Evolutionary conservation across 805 yeast species (phyloP).

Genomic region (Wickerhamomyces sydowiorum): DNA sequence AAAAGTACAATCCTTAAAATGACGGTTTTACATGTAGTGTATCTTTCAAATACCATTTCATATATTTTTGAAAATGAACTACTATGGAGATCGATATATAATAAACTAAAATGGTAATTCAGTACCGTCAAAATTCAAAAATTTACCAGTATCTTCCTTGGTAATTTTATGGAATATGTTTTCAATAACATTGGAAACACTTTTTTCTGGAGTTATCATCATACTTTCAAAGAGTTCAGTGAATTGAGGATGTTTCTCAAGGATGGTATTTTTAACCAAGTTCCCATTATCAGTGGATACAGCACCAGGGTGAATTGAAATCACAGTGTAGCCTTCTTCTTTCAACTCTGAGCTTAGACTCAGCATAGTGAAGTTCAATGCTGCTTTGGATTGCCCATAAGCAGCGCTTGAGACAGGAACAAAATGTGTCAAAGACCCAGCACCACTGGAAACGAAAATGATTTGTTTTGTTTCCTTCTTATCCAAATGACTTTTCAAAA

Average conservation of each 20-base stretch:
- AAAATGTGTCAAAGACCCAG: conserved; percentile 17
- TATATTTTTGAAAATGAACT: too few species aligned
- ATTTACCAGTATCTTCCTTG: too few species aligned
- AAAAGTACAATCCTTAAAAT: neutral
- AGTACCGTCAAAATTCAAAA: too few species aligned
- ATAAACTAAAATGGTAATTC: too few species aligned
- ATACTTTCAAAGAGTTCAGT: conserved; percentile 17
- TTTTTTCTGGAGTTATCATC: too few species aligned
- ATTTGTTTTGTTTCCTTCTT: conserved; percentile 17
- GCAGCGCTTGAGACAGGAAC: conserved; percentile 14
- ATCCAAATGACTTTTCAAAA: conserved; percentile 15
- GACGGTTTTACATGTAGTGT: too few species aligned
- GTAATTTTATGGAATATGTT: too few species aligned
- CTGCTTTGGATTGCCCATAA: conserved; percentile 32
- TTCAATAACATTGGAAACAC: too few species aligned
- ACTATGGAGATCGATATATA: too few species aligned
- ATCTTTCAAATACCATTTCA: too few species aligned
- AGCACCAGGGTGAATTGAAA: conserved; percentile 32
- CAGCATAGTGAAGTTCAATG: conserved; percentile 24
- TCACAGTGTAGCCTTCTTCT: conserved; percentile 19
- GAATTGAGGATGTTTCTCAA: too few species aligned
- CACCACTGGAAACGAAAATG: conserved; percentile 21
- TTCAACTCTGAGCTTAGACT: conserved; percentile 20
- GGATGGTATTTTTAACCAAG: too few species aligned
- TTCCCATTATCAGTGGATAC: conserved; percentile 30